These are phyloP conservation scores for Aspergillus calidoustus DNA, from an alignment of 2,329 filamentous ascomycete species.

Conservation along the genomic window DNA sequence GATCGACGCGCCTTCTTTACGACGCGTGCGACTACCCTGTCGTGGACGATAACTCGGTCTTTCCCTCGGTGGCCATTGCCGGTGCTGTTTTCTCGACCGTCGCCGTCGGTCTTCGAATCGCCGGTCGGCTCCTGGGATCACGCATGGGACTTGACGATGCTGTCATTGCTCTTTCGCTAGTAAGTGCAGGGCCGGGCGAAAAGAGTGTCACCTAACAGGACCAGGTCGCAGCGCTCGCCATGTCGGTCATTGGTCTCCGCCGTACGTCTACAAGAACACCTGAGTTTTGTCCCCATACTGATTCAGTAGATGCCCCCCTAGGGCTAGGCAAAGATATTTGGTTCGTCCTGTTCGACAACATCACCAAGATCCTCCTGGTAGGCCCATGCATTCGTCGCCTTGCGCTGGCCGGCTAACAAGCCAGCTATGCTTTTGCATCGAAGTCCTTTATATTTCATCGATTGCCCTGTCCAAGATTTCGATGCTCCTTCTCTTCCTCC, in stretches of 20 bases:
- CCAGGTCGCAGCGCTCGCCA: not conserved
- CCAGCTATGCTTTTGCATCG: not conserved
- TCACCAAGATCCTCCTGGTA: constrained; percentile 7
- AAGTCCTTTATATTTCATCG: constrained; percentile 4
- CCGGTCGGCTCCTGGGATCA: constrained; percentile 3
- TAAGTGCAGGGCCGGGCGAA: not conserved
- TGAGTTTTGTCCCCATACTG: no score
- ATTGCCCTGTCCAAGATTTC: constrained; percentile 5
- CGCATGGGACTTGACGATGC: constrained; percentile 2
- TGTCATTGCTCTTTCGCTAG: not conserved
- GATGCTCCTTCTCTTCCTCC: constrained; percentile 13
- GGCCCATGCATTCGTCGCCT: not conserved
- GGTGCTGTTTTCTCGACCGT: not conserved
- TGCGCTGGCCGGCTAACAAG: not conserved
- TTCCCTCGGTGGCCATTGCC: not conserved
- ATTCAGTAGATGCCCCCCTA: not conserved
- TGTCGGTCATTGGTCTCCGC: not conserved
- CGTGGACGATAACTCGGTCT: not conserved
- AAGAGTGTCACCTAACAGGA: not conserved
- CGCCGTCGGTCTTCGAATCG: not conserved
- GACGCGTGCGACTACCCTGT: constrained; percentile 6
- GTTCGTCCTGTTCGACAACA: not conserved
- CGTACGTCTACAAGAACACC: not conserved
- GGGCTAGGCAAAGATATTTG: constrained; percentile 13
- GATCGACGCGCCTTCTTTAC: not conserved